These are phyloP conservation scores for Cercospora brassicicola DNA, from an alignment of 2,329 filamentous ascomycete species.

Conservation along the genomic window DNA sequence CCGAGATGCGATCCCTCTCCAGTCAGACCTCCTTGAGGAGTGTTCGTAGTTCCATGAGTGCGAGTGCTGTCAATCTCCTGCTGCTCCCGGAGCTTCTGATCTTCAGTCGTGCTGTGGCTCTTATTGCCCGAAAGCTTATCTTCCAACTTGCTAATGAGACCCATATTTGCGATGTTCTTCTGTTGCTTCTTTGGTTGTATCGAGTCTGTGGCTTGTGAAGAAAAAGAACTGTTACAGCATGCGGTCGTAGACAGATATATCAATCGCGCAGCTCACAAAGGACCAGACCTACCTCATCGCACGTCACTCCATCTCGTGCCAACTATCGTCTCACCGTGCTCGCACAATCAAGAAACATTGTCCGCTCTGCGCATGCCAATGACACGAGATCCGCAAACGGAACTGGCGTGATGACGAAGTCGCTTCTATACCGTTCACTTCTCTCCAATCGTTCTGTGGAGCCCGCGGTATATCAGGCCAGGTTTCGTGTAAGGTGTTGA, in stretches of 20 bases:
- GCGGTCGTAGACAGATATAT: neutral
- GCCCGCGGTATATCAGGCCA: neutral
- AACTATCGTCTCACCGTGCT: neutral
- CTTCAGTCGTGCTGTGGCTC: slow-evolving; percentile 13
- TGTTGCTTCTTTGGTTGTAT: neutral
- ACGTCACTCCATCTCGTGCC: slow-evolving; percentile 4
- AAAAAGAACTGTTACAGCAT: neutral
- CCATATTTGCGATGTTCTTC: slow-evolving; percentile 16
- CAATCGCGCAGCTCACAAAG: neutral
- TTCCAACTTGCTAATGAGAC: slow-evolving; percentile 25
- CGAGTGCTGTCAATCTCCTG: slow-evolving; percentile 7
- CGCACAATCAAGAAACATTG: neutral
- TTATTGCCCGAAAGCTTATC: slow-evolving; percentile 27
- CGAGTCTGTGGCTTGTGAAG: slow-evolving; percentile 9
- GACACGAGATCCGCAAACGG: neutral
- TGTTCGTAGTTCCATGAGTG: slow-evolving; percentile 1
- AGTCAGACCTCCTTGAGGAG: slow-evolving; percentile 6
- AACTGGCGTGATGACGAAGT: neutral
- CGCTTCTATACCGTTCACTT: neutral
- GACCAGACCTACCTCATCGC: slow-evolving; percentile 8
- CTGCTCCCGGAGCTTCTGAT: slow-evolving; percentile 10
- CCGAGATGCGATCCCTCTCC: slow-evolving; percentile 17
- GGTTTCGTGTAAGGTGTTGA: neutral
- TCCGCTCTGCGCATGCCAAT: neutral
- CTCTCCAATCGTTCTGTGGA: slow-evolving; percentile 4